Conservation (phyloP, 2,329 filamentous ascomycete species). For the Ophiostoma piceae region DNA sequence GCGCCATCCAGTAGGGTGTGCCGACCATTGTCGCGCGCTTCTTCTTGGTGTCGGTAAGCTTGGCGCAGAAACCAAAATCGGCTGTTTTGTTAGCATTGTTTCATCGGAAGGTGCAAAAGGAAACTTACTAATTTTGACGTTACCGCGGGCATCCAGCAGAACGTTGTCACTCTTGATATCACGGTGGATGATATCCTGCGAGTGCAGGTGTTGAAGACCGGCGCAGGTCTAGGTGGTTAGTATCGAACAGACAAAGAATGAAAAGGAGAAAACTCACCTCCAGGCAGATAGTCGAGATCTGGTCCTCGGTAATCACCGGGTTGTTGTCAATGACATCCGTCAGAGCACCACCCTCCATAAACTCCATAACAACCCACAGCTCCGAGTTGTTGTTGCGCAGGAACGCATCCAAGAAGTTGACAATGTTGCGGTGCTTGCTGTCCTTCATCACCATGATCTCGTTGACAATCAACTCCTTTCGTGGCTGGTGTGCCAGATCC, state of each 20-base stretch:
- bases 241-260: slow-evolving; percentile 6
- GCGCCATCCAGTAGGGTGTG: slow-evolving; percentile 99
- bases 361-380: slow-evolving; percentile 99
- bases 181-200: slow-evolving; percentile 95
- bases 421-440: slow-evolving; percentile 95
- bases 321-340: slow-evolving; percentile 99
- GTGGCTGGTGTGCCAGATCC: slow-evolving; percentile 93
- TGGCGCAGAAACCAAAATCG: slow-evolving; percentile 98
- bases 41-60: slow-evolving; percentile 91
- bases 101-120: not conserved
- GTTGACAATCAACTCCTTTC: slow-evolving; percentile 98
- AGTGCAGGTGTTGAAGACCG: slow-evolving; percentile 88
- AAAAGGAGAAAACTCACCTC: slow-evolving; percentile 60
- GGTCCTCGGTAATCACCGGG: slow-evolving; percentile 84
- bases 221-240: slow-evolving; percentile 69
- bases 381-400: slow-evolving; percentile 89
- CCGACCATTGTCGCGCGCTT: slow-evolving; percentile 99
- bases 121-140: slow-evolving; percentile 91
- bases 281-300: slow-evolving; percentile 93
- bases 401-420: slow-evolving; percentile 97
- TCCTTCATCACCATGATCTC: slow-evolving; percentile 99
- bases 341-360: slow-evolving; percentile 96
- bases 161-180: slow-evolving; percentile 99
- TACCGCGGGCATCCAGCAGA: slow-evolving; percentile 84
- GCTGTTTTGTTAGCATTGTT: slow-evolving; percentile 46